A percentile compares a stretch with the other conserved stretches of the same genome.
Evolutionary conservation across 2,329 filamentous ascomycete genomes (phyloP).

Genomic region (Venturia effusa): DNA sequence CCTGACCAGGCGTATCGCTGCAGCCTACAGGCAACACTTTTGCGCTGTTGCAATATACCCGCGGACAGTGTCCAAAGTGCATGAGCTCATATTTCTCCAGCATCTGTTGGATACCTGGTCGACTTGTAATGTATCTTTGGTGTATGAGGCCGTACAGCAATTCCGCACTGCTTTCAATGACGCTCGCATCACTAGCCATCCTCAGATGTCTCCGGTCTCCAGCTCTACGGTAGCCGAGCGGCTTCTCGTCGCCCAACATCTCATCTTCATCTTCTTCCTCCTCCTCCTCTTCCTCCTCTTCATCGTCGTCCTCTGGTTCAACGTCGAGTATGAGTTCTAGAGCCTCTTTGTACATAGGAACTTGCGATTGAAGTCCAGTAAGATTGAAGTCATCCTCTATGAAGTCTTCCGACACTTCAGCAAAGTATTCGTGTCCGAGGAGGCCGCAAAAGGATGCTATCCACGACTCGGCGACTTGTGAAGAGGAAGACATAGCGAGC

Average conservation of each 20-base stretch:
- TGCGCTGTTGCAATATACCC: conserved; percentile 81
- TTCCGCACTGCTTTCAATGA: conserved; percentile 96
- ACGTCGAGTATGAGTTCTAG: conserved; percentile 99
- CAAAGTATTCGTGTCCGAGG: conserved; percentile 96
- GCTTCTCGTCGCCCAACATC: conserved; percentile 42
- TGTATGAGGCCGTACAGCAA: conserved; percentile 97
- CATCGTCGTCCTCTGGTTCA: conserved; percentile 89
- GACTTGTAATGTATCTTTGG: conserved; percentile 94
- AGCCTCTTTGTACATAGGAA: conserved; percentile 98
- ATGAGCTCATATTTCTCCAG: conserved; percentile 96
- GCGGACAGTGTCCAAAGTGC: conserved; percentile 92
- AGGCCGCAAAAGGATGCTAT: conserved; percentile 95
- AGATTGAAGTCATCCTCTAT: conserved; percentile 99
- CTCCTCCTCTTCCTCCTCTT: conserved; percentile 65
- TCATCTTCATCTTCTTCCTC: conserved; percentile 49
- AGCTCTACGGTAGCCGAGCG: conserved; percentile 36
- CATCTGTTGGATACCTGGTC: conserved; percentile 97
- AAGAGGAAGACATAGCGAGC: conserved; percentile 43
- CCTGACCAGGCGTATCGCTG: conserved; percentile 88
- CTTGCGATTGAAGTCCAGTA: conserved; percentile 87
- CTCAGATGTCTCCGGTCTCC: conserved; percentile 61
- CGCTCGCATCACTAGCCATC: conserved; percentile 83
- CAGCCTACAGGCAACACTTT: conserved; percentile 87
- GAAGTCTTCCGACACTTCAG: conserved; percentile 96
- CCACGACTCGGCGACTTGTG: conserved; percentile 72